phyloP scores from a whole-genome alignment of 23 red algal species.

The Gracilaria gracilis region DNA sequence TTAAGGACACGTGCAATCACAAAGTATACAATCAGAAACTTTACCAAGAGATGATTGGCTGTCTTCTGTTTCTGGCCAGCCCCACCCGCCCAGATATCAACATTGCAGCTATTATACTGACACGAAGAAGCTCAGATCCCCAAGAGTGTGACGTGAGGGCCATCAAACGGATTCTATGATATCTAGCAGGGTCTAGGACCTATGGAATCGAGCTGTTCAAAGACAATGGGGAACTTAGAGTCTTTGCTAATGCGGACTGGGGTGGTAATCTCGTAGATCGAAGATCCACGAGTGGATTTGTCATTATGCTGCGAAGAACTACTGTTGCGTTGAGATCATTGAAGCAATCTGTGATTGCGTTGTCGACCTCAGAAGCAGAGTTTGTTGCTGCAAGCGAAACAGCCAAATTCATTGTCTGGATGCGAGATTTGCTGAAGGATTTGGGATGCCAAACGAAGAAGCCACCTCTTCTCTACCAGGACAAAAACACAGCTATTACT shows the following conservation, averaged over 20 bases:
- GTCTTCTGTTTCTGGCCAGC: too few species aligned
- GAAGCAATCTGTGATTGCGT: conserved; percentile 29
- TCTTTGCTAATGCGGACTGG: conserved; percentile 30
- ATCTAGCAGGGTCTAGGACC: not conserved
- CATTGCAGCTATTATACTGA: too few species aligned
- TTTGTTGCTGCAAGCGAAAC: conserved; percentile 30
- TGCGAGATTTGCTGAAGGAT: conserved; percentile 6
- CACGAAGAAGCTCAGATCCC: too few species aligned
- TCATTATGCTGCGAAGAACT: not conserved
- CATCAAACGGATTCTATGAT: too few species aligned
- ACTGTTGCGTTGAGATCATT: not conserved
- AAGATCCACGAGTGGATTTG: not conserved
- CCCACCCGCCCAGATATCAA: too few species aligned
- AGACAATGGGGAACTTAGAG: not conserved
- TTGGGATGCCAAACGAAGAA: not conserved
- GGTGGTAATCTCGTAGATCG: not conserved
- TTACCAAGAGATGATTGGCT: too few species aligned
- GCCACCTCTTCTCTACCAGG: conserved; percentile 21
- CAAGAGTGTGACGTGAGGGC: too few species aligned
- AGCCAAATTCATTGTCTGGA: conserved; percentile 18
- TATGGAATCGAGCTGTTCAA: not conserved
- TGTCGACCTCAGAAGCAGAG: conserved; percentile 42
- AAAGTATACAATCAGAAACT: too few species aligned
- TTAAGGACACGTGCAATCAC: too few species aligned
- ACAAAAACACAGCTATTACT: conserved; percentile 1